Evolutionary conservation across 2,329 filamentous ascomycete genomes (phyloP).

Genomic region (Plenodomus lindquistii): DNA sequence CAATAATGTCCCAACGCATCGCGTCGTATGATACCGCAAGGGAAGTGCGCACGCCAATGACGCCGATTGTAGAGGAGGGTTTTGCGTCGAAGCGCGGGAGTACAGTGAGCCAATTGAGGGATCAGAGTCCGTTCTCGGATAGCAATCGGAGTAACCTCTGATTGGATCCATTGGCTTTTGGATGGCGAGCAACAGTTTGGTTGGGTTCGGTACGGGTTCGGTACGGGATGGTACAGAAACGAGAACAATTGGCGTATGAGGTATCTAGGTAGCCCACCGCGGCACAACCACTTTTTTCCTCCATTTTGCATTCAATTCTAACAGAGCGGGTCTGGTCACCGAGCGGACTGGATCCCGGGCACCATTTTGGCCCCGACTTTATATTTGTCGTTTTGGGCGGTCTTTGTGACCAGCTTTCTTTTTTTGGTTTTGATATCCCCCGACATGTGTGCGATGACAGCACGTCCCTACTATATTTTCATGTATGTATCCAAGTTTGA

Average conservation of each 20-base stretch:
- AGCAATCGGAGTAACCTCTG: slow-evolving; percentile 35
- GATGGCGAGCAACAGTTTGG: too few species aligned
- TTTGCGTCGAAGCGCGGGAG: slow-evolving; percentile 44
- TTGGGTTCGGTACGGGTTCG: neutral
- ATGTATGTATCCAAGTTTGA: too few species aligned
- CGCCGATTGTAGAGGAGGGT: slow-evolving; percentile 53
- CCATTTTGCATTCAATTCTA: too few species aligned
- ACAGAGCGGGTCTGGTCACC: neutral
- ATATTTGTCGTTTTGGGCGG: too few species aligned
- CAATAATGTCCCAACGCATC: slow-evolving; percentile 33
- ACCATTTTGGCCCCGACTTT: neutral
- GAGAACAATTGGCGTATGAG: too few species aligned
- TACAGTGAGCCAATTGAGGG: slow-evolving; percentile 30
- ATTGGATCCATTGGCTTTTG: neutral
- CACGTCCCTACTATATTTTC: neutral
- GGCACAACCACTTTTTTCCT: too few species aligned
- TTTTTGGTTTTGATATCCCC: too few species aligned
- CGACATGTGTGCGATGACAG: slow-evolving; percentile 1
- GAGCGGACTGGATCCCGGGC: neutral
- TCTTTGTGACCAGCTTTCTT: too few species aligned
- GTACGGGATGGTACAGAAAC: neutral
- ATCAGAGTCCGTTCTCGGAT: slow-evolving; percentile 42
- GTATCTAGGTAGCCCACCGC: too few species aligned
- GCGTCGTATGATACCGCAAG: slow-evolving; percentile 34
- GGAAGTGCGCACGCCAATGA: slow-evolving; percentile 41